These are phyloP conservation scores for Yamadazyma pseudoaaseri DNA, from an alignment of 1,139 yeast genomes.

Conservation along the genomic window DNA sequence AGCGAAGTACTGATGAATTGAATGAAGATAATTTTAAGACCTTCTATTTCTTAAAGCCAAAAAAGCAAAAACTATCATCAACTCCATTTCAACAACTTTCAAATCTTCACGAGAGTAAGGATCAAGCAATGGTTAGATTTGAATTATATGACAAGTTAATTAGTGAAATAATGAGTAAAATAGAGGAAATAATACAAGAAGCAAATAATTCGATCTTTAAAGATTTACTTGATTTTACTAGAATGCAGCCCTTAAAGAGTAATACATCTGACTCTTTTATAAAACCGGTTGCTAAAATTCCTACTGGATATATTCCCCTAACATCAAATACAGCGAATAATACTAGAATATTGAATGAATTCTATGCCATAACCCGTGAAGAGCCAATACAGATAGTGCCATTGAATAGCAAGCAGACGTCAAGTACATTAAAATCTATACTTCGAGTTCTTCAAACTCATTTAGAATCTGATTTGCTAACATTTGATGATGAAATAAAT, in stretches of 20 bases:
- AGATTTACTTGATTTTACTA: constrained; percentile 4
- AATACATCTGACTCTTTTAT: constrained; percentile 1
- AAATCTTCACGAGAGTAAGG: background rate
- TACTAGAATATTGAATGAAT: constrained; percentile 44
- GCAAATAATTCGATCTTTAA: constrained; percentile 31
- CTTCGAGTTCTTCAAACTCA: constrained; percentile 39
- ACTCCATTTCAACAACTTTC: constrained; percentile 15
- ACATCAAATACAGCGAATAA: constrained; percentile 62
- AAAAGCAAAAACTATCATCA: constrained; percentile 14
- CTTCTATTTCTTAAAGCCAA: constrained; percentile 9
- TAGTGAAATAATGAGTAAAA: background rate
- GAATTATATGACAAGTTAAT: background rate
- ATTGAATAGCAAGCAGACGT: constrained; percentile 41
- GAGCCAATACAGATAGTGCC: constrained; percentile 29
- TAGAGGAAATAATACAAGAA: constrained; percentile 27
- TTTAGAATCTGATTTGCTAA: constrained; percentile 12
- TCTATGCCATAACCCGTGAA: constrained; percentile 22
- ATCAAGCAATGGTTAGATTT: background rate
- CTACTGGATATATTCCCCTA: constrained; percentile 47
- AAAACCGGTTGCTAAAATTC: constrained; percentile 22
- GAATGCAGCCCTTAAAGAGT: background rate
- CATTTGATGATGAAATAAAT: constrained; percentile 3
- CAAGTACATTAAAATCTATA: constrained; percentile 36
- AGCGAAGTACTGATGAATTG: constrained; percentile 9
- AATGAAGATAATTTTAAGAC: constrained; percentile 11